phyloP scores from a whole-genome alignment of 1,284 basidiomycete species.

The Coriolopsis trogii region DNA sequence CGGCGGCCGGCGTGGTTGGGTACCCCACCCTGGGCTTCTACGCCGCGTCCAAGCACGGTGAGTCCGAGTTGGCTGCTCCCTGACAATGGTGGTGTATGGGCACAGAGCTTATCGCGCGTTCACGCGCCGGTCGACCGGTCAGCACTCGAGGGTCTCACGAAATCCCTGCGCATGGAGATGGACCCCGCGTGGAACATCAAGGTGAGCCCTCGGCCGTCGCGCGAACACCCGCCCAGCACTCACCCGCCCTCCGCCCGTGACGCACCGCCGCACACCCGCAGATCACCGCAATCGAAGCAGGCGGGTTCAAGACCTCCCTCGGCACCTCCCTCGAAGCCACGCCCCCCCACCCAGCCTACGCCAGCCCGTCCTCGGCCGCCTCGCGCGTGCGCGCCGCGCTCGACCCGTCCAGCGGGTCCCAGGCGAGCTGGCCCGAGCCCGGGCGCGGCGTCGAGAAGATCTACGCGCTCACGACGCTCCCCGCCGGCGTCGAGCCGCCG shows the following conservation, averaged over 20 bases:
- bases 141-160: slow-evolving; percentile 41
- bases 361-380: not conserved
- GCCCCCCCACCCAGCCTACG: slow-evolving; percentile 18
- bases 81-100: not conserved
- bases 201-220: too few species aligned
- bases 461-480: not conserved
- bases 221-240: too few species aligned
- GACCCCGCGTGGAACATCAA: slow-evolving; percentile 36
- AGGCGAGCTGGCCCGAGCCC: not conserved
- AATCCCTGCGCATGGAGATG: slow-evolving; percentile 32
- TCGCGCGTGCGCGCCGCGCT: not conserved
- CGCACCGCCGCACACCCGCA: not conserved
- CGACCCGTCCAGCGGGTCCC: not conserved
- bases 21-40: slow-evolving; percentile 34
- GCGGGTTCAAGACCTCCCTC: slow-evolving; percentile 15
- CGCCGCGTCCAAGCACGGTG: slow-evolving; percentile 33
- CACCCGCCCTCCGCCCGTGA: not conserved
- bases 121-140: too few species aligned
- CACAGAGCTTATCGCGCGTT: not conserved
- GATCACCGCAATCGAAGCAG: slow-evolving; percentile 17
- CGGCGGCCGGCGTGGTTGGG: slow-evolving; percentile 28
- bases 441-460: not conserved
- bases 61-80: not conserved
- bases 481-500: not conserved
- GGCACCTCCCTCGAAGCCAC: not conserved